These are phyloP conservation scores for Aspergillus awamori DNA, from an alignment of 2,329 filamentous ascomycete genomes.

Conservation along the genomic window DNA sequence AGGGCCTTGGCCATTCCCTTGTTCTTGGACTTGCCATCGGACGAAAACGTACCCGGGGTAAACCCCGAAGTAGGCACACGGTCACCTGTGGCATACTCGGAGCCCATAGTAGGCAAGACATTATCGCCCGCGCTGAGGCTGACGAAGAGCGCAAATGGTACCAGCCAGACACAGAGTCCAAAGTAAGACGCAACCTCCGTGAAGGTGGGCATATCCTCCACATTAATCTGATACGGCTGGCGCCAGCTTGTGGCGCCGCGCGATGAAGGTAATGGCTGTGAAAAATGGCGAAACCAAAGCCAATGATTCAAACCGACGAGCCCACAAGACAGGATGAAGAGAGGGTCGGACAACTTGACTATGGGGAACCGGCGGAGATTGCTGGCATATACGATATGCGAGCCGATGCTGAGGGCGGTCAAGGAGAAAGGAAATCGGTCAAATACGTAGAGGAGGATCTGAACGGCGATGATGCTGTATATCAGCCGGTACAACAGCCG, in stretches of 20 bases:
- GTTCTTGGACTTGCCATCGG: conserved; percentile 50
- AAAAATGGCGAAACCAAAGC: conserved; percentile 95
- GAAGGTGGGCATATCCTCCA: conserved; percentile 69
- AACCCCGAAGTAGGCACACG: conserved; percentile 28
- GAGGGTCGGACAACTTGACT: conserved; percentile 82
- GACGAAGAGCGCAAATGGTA: conserved; percentile 93
- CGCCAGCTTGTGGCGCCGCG: conserved; percentile 37
- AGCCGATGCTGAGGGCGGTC: conserved; percentile 73
- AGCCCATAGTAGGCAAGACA: conserved; percentile 88
- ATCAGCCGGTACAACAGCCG: conserved; percentile 83
- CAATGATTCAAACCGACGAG: conserved; percentile 90
- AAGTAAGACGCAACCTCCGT: conserved; percentile 96
- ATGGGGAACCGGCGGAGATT: conserved; percentile 78
- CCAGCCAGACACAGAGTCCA: conserved; percentile 92
- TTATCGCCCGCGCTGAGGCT: conserved; percentile 93
- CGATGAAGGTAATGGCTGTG: conserved; percentile 57
- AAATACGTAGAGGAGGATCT: conserved; percentile 73
- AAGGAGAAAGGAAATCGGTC: conserved; percentile 83
- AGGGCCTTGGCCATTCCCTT: conserved; percentile 66
- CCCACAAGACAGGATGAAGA: conserved; percentile 82
- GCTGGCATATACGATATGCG: conserved; percentile 82
- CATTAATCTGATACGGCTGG: conserved; percentile 47
- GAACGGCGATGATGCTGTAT: conserved; percentile 75
- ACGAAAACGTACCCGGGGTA: conserved; percentile 28
- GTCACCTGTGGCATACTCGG: conserved; percentile 66